Conservation (phyloP, 2,329 filamentous ascomycete genomes). For the Neofusicoccum kwambonambiense region DNA sequence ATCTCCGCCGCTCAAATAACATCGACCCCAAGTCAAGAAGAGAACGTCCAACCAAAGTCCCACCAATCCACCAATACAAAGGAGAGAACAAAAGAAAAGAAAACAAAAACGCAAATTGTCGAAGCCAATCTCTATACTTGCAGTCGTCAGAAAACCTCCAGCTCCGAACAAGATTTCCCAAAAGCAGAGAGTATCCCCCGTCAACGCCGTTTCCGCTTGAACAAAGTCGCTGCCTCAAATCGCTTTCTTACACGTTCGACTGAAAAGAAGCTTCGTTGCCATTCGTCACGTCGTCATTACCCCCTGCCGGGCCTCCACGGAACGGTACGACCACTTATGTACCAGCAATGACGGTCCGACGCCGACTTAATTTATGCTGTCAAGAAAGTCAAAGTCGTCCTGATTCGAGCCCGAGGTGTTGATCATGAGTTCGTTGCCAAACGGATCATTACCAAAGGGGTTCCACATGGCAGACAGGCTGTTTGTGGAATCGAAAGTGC, state of each 20-base stretch:
- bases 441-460: slow-evolving; percentile 5
- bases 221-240: slow-evolving; percentile 10
- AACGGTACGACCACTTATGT: not conserved
- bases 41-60: not conserved
- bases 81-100: slow-evolving; percentile 10
- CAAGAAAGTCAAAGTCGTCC: slow-evolving; percentile 5
- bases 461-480: slow-evolving; percentile 9
- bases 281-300: slow-evolving; percentile 13
- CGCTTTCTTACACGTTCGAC: slow-evolving; percentile 7
- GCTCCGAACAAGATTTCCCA: not conserved
- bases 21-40: not conserved
- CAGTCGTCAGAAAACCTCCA: not conserved
- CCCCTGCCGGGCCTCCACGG: not conserved
- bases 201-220: slow-evolving; percentile 10
- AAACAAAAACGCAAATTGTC: slow-evolving; percentile 2
- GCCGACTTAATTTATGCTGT: slow-evolving; percentile 1
- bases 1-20: slow-evolving; percentile 1
- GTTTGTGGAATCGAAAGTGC: not conserved
- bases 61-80: not conserved
- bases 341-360: not conserved
- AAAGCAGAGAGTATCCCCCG: not conserved
- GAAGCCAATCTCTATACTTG: slow-evolving; percentile 11
- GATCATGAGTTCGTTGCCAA: slow-evolving; percentile 12
- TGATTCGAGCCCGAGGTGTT: slow-evolving; percentile 4
- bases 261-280: slow-evolving; percentile 10